Percentiles rank a stretch among this genome's conserved stretches.
Evolutionary conservation across 106 monocot genomes (phyloP).

Genomic region (Acorus calamus): DNA sequence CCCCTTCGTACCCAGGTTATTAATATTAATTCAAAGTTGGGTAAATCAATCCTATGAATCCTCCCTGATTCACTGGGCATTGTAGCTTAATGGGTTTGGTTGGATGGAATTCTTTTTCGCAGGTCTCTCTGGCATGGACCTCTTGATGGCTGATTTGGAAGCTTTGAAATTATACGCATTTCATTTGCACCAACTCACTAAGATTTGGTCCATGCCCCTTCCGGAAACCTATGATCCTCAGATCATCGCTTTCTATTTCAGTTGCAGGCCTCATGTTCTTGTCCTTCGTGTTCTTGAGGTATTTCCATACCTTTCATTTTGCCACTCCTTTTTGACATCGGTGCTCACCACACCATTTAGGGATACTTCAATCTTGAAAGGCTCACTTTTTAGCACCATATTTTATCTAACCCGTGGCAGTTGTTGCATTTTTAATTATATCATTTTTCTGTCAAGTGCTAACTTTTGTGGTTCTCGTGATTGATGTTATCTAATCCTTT

Average conservation of each 20-base stretch:
- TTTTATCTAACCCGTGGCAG: too few species aligned
- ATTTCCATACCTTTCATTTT: background rate
- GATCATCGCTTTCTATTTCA: conserved; percentile 50
- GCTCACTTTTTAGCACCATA: too few species aligned
- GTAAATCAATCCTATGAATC: background rate
- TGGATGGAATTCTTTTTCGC: background rate
- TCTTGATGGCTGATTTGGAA: conserved; percentile 76
- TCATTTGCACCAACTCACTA: conserved; percentile 23
- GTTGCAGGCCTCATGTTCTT: conserved; percentile 68
- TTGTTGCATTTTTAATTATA: too few species aligned
- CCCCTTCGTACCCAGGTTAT: conserved; percentile 19
- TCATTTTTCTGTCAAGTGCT: too few species aligned
- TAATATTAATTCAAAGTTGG: background rate
- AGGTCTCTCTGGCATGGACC: conserved; percentile 60
- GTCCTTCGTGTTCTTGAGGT: conserved; percentile 62
- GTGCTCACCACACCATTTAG: too few species aligned
- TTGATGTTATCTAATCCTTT: too few species aligned
- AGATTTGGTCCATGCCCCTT: conserved; percentile 48
- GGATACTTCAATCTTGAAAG: too few species aligned
- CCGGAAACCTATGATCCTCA: conserved; percentile 69
- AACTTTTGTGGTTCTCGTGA: too few species aligned
- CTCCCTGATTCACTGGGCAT: background rate
- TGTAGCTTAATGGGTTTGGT: background rate
- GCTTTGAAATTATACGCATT: conserved; percentile 53
- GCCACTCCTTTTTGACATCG: too few species aligned